A percentile compares a stretch with the other conserved stretches of the same genome.
phyloP scores from a whole-genome alignment of 2,329 filamentous ascomycete genomes.

The Thelonectria rubi region DNA sequence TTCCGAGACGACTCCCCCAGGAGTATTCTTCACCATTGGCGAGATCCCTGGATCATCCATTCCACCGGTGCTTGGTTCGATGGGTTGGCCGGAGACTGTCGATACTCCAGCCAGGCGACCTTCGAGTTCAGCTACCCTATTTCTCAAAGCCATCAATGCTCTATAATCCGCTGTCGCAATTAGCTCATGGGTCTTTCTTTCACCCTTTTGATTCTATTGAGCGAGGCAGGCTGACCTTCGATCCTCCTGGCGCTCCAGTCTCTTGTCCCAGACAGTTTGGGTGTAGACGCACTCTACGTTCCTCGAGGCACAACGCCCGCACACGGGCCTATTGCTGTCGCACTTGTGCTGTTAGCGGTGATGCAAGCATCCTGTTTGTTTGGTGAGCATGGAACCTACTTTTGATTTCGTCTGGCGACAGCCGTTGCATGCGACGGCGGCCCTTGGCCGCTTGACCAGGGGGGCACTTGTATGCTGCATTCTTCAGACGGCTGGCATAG shows the following conservation, averaged over 20 bases:
- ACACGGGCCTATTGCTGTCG: constrained; percentile 33
- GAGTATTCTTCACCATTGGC: constrained; percentile 12
- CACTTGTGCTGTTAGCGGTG: constrained; percentile 28
- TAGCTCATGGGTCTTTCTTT: neutral
- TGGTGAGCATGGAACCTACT: constrained; percentile 2
- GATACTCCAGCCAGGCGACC: constrained; percentile 28
- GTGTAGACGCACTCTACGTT: constrained; percentile 34
- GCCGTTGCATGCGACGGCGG: constrained; percentile 22
- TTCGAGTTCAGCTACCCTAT: constrained; percentile 36
- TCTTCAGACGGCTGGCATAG: neutral
- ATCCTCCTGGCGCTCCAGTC: constrained; percentile 37
- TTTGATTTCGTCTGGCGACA: constrained; percentile 26
- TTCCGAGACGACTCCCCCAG: constrained; percentile 12
- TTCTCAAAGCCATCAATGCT: constrained; percentile 28
- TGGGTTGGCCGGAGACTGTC: neutral
- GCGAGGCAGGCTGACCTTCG: constrained; percentile 23
- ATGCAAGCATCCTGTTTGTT: too few species aligned
- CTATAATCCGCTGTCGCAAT: constrained; percentile 7
- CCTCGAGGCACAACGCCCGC: constrained; percentile 32
- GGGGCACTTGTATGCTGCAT: constrained; percentile 21
- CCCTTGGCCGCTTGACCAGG: constrained; percentile 21
- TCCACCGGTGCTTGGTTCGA: constrained; percentile 3
- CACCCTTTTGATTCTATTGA: too few species aligned
- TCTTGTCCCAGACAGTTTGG: constrained; percentile 36
- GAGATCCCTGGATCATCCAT: constrained; percentile 7